Base-by-base conservation (phyloP, 495 filamentous ascomycete species). In the Schizothecium vesticola region DNA sequence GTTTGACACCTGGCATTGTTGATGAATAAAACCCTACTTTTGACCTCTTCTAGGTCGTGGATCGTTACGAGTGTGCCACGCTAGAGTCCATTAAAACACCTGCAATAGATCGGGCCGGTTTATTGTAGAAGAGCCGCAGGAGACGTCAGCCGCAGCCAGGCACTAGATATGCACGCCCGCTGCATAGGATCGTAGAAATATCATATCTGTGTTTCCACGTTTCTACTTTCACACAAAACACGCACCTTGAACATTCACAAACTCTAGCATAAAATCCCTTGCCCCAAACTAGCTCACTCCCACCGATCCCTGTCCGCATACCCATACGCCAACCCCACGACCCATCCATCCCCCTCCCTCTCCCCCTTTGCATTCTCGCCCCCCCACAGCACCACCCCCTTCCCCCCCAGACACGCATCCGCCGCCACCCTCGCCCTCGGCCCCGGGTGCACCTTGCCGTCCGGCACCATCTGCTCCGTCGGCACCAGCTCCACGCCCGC, bases 401-500 rank as follows among this genome's bases (percentile, higher is more conserved):
- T 76, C 29, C 82, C 81, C 66, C 79, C 79, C 21, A 75, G 31
- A 26, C 81, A 81, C 8, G 75, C 69, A 69, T 79, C 81, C 29
- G 77, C 79, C 1, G 77, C 85, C 67, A 86, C 84, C 64, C 73
- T 79, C 1, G 75, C 80, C 57, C 85, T 74, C 21, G 84, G 83
- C 0, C 84, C 84, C 0, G 85, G 84, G 73, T 87, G 85, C 10
- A 81, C 73, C 67, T 86, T 86, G 0, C 84, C 84, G 36, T 76
- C 71, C 0, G 63, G 64, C 25, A 71, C 70, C 55, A 77, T 68
- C 71, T 85, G 81, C 63, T 77, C 75, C 1, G 79, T 79, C 21
- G 80, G 68, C 22, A 80, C 72, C 1, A 87, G 71, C 33, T 82
- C 83, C 1, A 80, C 83, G 66, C 85, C 80, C 4, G 78, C 79